Evolutionary conservation across 2,329 filamentous ascomycete species (phyloP).

Genomic region (Hysterium pulicare): DNA sequence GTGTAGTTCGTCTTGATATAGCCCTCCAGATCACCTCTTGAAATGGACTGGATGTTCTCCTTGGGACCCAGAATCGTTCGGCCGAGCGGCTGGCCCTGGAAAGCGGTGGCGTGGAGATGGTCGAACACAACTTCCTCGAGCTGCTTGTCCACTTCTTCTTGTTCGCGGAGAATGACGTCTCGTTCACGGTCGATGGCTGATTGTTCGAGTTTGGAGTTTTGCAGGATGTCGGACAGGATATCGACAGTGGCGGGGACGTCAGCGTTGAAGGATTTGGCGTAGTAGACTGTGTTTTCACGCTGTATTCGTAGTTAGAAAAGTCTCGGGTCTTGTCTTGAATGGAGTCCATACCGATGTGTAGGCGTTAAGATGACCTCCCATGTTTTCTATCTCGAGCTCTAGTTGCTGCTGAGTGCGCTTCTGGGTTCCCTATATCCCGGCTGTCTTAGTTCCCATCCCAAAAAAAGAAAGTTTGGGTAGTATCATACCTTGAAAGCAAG

Average conservation of each 20-base stretch:
- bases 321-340: constrained; percentile 31
- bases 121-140: constrained; percentile 99
- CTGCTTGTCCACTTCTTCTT: constrained; percentile 99
- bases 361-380: constrained; percentile 98
- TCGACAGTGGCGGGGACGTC: constrained; percentile 96
- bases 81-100: constrained; percentile 91
- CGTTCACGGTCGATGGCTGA: constrained; percentile 94
- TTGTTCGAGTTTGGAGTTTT: constrained; percentile 97
- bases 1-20: constrained; percentile 99
- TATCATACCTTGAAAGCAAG: constrained; percentile 90
- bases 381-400: constrained; percentile 99
- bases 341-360: constrained; percentile 83
- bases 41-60: constrained; percentile 97
- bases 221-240: constrained; percentile 97
- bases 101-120: constrained; percentile 96
- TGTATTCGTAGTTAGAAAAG: constrained; percentile 15
- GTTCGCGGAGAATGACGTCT: constrained; percentile 97
- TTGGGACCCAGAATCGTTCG: constrained; percentile 96
- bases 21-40: constrained; percentile 81
- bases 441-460: constrained; percentile 16
- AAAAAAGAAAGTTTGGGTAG: too few relatives aligned
- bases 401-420: constrained; percentile 95
- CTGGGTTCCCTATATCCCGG: constrained; percentile 68
- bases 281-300: constrained; percentile 99
- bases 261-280: constrained; percentile 98